These are phyloP conservation scores for Cladosporium sphaerospermum DNA, from an alignment of 2,329 filamentous ascomycete genomes.

Conservation along the genomic window DNA sequence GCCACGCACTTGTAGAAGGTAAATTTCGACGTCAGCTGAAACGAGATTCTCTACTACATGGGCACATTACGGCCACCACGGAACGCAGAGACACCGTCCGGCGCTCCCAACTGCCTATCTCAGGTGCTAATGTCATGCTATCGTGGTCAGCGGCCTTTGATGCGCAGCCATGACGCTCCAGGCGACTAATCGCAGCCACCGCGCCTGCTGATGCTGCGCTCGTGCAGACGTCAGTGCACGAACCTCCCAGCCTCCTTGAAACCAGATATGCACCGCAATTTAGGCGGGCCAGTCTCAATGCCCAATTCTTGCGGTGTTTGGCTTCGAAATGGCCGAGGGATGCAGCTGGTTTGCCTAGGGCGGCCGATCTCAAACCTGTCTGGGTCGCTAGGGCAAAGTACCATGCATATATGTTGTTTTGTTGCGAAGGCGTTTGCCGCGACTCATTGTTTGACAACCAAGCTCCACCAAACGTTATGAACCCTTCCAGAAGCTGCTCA, in stretches of 20 bases:
- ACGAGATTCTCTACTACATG: not conserved
- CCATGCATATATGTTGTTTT: constrained; percentile 5
- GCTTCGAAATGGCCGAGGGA: constrained; percentile 1
- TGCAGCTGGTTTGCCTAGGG: constrained; percentile 2
- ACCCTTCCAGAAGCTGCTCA: constrained; percentile 5
- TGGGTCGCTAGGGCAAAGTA: constrained; percentile 4
- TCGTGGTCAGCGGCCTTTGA: constrained; percentile 2
- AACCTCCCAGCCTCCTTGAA: constrained; percentile 16
- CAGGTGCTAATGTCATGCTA: not conserved
- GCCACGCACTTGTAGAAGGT: constrained; percentile 19
- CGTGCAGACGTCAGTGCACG: constrained; percentile 12
- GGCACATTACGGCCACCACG: not conserved
- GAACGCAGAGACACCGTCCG: not conserved
- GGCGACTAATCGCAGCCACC: constrained; percentile 8
- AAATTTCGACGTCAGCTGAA: constrained; percentile 26
- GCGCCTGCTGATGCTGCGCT: constrained; percentile 11
- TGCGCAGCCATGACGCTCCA: constrained; percentile 1
- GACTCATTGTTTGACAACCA: not conserved
- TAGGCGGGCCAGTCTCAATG: constrained; percentile 11
- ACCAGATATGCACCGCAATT: constrained; percentile 15
- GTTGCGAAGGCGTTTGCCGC: not conserved
- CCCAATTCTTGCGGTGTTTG: constrained; percentile 2
- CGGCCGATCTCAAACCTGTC: constrained; percentile 4
- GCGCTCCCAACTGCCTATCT: not conserved
- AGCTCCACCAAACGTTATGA: not conserved